These are phyloP conservation scores for Apiotrichum sp. DNA, from an alignment of 1,284 basidiomycete species.

Conservation along the genomic window DNA sequence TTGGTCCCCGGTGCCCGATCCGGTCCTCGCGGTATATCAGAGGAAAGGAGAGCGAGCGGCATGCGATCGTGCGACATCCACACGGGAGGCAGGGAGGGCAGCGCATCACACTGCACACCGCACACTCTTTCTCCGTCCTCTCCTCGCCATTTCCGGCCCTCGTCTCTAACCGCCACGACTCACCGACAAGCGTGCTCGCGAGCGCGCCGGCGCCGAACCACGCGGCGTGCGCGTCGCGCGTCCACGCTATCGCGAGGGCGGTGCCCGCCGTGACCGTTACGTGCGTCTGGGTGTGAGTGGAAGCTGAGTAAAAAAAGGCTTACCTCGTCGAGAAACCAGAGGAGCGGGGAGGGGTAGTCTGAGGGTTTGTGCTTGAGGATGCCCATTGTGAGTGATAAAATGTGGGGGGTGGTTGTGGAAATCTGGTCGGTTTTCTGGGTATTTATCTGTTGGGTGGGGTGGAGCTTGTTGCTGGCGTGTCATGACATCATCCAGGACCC, in stretches of 20 bases:
- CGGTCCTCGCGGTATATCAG: no score
- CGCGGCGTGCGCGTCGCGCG: constrained; percentile 60
- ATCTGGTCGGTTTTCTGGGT: no score
- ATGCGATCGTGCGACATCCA: no score
- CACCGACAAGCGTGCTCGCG: constrained; percentile 52
- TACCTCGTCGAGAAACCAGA: constrained; percentile 38
- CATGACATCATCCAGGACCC: no score
- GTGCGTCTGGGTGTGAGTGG: constrained; percentile 37
- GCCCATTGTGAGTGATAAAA: background rate
- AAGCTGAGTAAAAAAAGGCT: background rate
- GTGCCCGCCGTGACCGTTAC: constrained; percentile 58
- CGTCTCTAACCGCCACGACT: constrained; percentile 1
- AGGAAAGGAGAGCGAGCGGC: no score
- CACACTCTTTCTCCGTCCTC: background rate
- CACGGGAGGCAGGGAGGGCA: no score
- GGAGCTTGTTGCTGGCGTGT: no score
- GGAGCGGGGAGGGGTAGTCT: constrained; percentile 33
- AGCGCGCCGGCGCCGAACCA: constrained; percentile 65
- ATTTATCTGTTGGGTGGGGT: no score
- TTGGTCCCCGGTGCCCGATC: no score
- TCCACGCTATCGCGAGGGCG: constrained; percentile 57
- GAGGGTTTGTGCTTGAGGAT: constrained; percentile 15
- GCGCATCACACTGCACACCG: no score
- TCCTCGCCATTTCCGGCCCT: background rate
- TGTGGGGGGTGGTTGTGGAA: no score